phyloP scores from a whole-genome alignment of 148 eudicot species.

The Spergularia marina region DNA sequence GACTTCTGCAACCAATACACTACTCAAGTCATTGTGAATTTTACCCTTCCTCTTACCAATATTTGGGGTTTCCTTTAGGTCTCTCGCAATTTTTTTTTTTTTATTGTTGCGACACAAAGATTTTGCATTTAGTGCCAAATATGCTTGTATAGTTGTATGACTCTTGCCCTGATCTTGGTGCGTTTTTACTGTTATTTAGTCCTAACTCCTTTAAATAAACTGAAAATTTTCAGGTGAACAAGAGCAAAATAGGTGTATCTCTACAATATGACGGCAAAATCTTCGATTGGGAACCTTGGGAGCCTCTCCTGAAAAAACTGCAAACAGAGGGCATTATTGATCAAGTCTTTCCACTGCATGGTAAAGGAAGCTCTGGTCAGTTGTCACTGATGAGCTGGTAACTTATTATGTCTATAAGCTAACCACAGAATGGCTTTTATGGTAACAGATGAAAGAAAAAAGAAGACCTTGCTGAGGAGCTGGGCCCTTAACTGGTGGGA shows the following conservation, averaged over 20 bases:
- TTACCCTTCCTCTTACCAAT: background rate
- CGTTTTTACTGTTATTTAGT: background rate
- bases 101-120: background rate
- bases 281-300: conserved; percentile 61
- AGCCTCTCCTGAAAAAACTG: conserved; percentile 63
- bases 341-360: conserved; percentile 86
- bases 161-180: conserved; percentile 4
- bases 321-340: conserved; percentile 58
- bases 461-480: conserved; percentile 65
- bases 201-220: background rate
- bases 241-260: conserved; percentile 34
- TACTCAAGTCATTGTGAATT: background rate
- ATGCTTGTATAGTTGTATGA: background rate
- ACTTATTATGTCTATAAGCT: background rate
- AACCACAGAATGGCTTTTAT: conserved; percentile 17
- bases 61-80: no score
- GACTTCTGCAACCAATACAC: background rate
- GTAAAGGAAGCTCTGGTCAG: conserved; percentile 30
- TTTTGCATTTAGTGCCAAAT: background rate
- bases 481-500: conserved; percentile 92
- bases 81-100: background rate
- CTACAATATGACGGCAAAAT: conserved; percentile 43
- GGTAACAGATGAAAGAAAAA: conserved; percentile 66
- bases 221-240: conserved; percentile 55
- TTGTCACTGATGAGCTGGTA: background rate